phyloP scores from a whole-genome alignment of 805 yeast genomes.

The Priceomyces fermenticarens region DNA sequence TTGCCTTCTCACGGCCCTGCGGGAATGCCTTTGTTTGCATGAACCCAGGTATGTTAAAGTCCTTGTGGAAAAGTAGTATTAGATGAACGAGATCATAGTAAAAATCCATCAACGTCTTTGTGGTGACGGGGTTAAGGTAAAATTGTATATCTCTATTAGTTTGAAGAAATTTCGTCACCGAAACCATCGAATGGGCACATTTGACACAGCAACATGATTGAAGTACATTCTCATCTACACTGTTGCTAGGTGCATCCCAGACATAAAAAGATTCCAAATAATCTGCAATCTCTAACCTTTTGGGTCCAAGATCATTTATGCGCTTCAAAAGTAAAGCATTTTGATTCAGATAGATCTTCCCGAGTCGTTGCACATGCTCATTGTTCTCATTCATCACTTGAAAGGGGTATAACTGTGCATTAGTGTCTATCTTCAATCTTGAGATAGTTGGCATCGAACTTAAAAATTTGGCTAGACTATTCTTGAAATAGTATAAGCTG shows the following conservation, averaged over 20 bases:
- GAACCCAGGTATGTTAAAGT: not conserved
- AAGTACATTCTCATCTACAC: not conserved
- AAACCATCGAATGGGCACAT: not conserved
- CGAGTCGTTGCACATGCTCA: too few relatives aligned
- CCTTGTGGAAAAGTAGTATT: slow-evolving; percentile 3
- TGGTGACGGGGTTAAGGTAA: slow-evolving; percentile 10
- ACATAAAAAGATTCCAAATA: slow-evolving; percentile 9
- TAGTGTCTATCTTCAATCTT: slow-evolving; percentile 7
- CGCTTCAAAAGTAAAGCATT: not conserved
- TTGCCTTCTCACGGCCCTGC: slow-evolving; percentile 1
- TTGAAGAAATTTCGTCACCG: slow-evolving; percentile 5
- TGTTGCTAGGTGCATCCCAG: slow-evolving; percentile 8
- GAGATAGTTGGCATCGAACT: not conserved
- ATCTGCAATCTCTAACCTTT: slow-evolving; percentile 6
- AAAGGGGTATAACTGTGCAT: slow-evolving; percentile 7
- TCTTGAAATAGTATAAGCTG: slow-evolving; percentile 8
- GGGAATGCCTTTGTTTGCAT: not conserved
- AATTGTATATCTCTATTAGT: slow-evolving; percentile 11
- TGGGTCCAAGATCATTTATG: not conserved
- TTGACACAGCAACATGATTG: slow-evolving; percentile 3
- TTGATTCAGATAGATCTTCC: not conserved
- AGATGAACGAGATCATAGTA: slow-evolving; percentile 7
- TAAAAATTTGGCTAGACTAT: slow-evolving; percentile 2
- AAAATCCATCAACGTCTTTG: slow-evolving; percentile 7
- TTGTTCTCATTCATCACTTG: not conserved